These are phyloP conservation scores for Yueomyces sp. DNA, from an alignment of 1,139 yeast genomes.

Conservation along the genomic window DNA sequence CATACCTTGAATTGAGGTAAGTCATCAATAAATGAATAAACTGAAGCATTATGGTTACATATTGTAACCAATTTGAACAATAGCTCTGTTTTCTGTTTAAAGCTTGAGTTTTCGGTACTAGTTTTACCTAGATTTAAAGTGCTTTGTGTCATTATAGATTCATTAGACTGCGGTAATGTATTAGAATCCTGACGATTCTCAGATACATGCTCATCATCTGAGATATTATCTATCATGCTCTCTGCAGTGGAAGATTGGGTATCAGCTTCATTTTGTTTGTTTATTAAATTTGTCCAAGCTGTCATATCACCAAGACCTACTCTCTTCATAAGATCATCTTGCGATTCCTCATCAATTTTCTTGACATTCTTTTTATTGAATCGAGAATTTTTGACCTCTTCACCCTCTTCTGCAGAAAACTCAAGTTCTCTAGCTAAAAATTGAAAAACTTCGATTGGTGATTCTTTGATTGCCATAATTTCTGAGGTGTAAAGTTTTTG, in stretches of 20 bases:
- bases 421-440: conserved; percentile 22
- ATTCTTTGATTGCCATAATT: conserved; percentile 12
- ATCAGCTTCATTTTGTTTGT: conserved; percentile 7
- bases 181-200: conserved; percentile 8
- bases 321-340: conserved; percentile 18
- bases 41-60: conserved; percentile 23
- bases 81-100: conserved; percentile 10
- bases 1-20: conserved; percentile 20
- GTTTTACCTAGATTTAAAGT: not conserved
- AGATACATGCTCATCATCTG: not conserved
- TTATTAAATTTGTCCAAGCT: conserved; percentile 23
- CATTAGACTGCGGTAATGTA: not conserved
- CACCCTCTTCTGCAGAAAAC: conserved; percentile 17
- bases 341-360: conserved; percentile 11
- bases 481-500: conserved; percentile 4
- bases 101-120: conserved; percentile 2
- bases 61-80: conserved; percentile 18
- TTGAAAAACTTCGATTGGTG: conserved; percentile 23
- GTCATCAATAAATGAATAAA: conserved; percentile 21
- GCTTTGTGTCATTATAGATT: not conserved
- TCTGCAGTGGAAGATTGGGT: not conserved
- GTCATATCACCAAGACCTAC: conserved; percentile 22
- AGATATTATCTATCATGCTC: conserved; percentile 1
- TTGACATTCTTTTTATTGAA: conserved; percentile 1
- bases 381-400: conserved; percentile 4